phyloP scores from a whole-genome alignment of 2,329 filamentous ascomycete species.

The Pseudogymnoascus sp. region DNA sequence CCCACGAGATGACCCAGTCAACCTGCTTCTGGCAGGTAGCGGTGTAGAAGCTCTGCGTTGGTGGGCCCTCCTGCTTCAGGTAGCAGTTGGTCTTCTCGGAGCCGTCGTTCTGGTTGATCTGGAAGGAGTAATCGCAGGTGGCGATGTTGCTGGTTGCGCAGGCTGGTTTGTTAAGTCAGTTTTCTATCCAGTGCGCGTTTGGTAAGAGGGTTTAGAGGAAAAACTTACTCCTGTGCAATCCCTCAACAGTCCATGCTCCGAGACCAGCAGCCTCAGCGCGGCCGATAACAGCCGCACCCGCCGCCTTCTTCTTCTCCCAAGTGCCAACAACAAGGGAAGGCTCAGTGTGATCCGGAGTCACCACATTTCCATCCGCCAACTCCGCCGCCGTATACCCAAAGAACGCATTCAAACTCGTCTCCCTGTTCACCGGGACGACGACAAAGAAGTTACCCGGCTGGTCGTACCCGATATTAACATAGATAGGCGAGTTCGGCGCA shows the following conservation, averaged over 20 bases:
- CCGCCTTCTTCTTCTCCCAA: background rate
- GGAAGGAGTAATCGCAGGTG: constrained; percentile 3
- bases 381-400: constrained; percentile 10
- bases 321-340: background rate
- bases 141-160: background rate
- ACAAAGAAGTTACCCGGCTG: constrained; percentile 5
- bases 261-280: background rate
- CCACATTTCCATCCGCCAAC: constrained; percentile 6
- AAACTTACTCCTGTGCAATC: constrained; percentile 1
- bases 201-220: background rate
- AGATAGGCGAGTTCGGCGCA: background rate
- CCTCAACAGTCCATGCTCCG: background rate
- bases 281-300: background rate
- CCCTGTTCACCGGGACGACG: background rate
- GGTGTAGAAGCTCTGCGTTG: constrained; percentile 9
- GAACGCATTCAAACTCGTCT: constrained; percentile 7
- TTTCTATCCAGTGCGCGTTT: background rate
- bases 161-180: background rate
- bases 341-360: constrained; percentile 1
- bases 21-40: background rate
- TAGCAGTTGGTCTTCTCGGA: background rate
- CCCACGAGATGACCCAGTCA: constrained; percentile 5
- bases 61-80: background rate
- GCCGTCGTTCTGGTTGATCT: background rate
- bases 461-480: constrained; percentile 8